Percentiles rank a stretch among this genome's conserved stretches.
Evolutionary conservation across 2,329 filamentous ascomycete species (phyloP).

Genomic region (Epicoccum nigrum): DNA sequence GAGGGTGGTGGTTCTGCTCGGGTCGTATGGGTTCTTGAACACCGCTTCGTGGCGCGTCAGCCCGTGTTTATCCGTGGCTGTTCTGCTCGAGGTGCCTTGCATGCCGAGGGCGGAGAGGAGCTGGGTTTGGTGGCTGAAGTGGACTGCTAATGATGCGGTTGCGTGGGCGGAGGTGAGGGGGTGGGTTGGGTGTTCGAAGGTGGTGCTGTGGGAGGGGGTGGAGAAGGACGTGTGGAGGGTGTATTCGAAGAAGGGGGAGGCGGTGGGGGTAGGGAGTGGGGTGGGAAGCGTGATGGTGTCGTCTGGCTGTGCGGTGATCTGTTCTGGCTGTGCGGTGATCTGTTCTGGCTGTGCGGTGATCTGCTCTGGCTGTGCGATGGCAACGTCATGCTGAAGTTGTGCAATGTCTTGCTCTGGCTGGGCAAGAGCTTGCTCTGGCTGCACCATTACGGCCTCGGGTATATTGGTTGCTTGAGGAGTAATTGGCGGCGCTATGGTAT

Average conservation of each 20-base stretch:
- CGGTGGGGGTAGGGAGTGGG: not conserved
- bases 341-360: too few relatives aligned
- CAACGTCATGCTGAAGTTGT: too few relatives aligned
- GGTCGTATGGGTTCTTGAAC: conserved; percentile 20
- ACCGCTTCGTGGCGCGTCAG: conserved; percentile 12
- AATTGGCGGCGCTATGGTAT: too few relatives aligned
- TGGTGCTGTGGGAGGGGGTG: not conserved
- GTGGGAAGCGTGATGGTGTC: not conserved
- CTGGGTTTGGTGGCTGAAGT: conserved; percentile 10
- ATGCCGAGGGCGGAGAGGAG: conserved; percentile 13
- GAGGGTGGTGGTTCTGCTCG: conserved; percentile 10
- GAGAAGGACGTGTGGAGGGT: conserved; percentile 21
- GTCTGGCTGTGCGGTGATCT: too few relatives aligned
- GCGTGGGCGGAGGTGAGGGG: conserved; percentile 22
- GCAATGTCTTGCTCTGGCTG: too few relatives aligned
- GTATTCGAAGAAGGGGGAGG: conserved; percentile 37
- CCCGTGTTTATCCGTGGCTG: conserved; percentile 18
- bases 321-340: too few relatives aligned
- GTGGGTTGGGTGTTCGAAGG: conserved; percentile 11
- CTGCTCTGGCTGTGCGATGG: too few relatives aligned
- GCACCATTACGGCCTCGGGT: too few relatives aligned
- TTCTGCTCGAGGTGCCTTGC: conserved; percentile 10
- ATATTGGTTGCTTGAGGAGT: too few relatives aligned
- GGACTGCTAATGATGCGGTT: conserved; percentile 22
- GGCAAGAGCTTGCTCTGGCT: too few relatives aligned